A percentile compares a stretch with the other conserved stretches of the same genome.
phyloP scores from a whole-genome alignment of 2,329 filamentous ascomycete genomes.

The Aspergillus felis region DNA sequence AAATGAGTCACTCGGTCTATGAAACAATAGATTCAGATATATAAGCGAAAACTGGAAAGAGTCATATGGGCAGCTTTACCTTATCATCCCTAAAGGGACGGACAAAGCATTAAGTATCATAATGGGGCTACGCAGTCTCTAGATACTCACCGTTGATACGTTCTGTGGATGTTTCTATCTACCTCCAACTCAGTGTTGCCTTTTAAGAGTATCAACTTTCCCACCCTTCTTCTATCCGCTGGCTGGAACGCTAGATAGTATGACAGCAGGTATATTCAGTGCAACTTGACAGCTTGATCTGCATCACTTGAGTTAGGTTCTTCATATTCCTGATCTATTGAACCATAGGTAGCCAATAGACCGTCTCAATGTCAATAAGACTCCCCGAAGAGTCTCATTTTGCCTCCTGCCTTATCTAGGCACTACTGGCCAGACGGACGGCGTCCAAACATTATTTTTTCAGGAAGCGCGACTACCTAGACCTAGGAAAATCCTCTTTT shows the following conservation, averaged over 20 bases:
- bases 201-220: background rate
- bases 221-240: background rate
- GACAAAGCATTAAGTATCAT: background rate
- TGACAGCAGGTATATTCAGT: background rate
- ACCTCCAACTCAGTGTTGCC: too few species aligned
- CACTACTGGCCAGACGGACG: background rate
- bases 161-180: background rate
- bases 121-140: background rate
- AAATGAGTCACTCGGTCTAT: background rate
- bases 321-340: background rate
- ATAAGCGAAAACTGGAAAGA: background rate
- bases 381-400: background rate
- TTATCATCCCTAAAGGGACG: background rate
- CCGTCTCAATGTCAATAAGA: background rate
- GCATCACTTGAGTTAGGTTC: background rate
- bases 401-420: background rate
- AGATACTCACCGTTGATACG: background rate
- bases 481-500: background rate
- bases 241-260: background rate
- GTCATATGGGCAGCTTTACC: background rate
- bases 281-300: background rate
- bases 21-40: background rate
- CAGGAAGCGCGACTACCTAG: background rate
- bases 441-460: background rate
- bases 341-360: background rate